Base-by-base conservation (phyloP, 2,329 filamentous ascomycete genomes). In the Aspergillus oerlinghausenensis region DNA sequence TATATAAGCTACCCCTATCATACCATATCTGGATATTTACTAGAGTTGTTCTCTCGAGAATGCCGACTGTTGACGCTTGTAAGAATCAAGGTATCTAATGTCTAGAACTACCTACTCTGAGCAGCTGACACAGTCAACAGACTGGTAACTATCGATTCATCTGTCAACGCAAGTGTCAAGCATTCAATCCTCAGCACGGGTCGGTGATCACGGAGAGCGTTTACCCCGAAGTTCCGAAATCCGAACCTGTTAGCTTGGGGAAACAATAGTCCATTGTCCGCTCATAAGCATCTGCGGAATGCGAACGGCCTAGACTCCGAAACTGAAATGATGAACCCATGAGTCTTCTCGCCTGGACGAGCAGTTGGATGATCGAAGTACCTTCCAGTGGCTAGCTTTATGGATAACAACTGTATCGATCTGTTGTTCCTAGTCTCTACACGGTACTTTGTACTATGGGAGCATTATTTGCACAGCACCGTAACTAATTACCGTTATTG, bases 191-290 rank as follows among this genome's bases (percentile, higher is more conserved):
- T 38, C 32, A 29, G 25, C 21, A 49, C 54, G 56, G 52, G n/a
- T 60, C 59, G 59, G 59, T 9, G 32, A 21, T 51, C 47, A 54
- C 57, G 59, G 59, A 57, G 52, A 28, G 43, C 48, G 28, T 55
- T 19, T 7, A n/a, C 49, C 52, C 59, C 57, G 52, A 38, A 29
- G 14, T 23, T 9, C 57, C 55, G 57, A 47, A 47, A 47, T 6
- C 43, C 43, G 43, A 47, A 7, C 43, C 42, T 17, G n/a, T 19
- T 28, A 23, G n/a, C 26, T 25, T 35, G 28, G 23, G 28, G 48
- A n/a, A 26, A 35, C 3, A 35, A 35, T 14, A 14, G 11, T 35
- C 32, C 32, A 11, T 14, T 11, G 32, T 35, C 32, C 32, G 29
- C 14, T 14, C 9, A 29, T 29, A 35, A 35, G 29, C 2, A 21